Percentiles rank a stretch among this genome's conserved stretches.
These are phyloP conservation scores for Arthrobotrys sphaeroides DNA, from an alignment of 2,329 filamentous ascomycete genomes.

Conservation along the genomic window DNA sequence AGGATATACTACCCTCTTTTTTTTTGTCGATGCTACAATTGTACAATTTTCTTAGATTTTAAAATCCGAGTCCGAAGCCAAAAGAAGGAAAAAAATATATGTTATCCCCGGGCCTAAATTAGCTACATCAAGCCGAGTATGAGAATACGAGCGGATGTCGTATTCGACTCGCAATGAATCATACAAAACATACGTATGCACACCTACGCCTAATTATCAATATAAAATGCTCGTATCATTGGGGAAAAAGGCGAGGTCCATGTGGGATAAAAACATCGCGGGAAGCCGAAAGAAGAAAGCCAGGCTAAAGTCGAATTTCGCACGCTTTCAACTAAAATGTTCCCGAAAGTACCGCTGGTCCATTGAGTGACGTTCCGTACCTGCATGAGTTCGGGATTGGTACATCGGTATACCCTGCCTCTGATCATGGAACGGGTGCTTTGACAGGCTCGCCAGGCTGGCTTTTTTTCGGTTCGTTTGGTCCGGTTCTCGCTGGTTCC, in stretches of 20 bases:
- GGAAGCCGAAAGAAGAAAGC: neutral
- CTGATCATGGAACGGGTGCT: constrained; percentile 9
- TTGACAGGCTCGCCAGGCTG: neutral
- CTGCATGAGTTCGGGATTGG: constrained; percentile 11
- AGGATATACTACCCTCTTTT: neutral
- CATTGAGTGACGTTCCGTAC: neutral
- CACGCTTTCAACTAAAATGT: neutral
- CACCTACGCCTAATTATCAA: neutral
- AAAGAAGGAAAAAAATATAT: neutral
- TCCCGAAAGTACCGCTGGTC: neutral
- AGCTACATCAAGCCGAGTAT: too few relatives aligned
- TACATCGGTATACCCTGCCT: constrained; percentile 24
- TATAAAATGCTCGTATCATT: neutral
- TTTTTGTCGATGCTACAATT: neutral
- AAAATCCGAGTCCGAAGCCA: neutral
- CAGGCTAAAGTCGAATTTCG: neutral
- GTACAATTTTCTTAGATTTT: neutral
- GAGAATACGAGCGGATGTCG: too few relatives aligned
- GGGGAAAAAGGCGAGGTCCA: too few relatives aligned
- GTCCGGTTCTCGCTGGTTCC: neutral
- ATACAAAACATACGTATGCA: too few relatives aligned
- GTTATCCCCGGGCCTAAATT: neutral
- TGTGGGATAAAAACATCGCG: neutral
- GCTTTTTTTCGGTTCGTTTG: neutral
- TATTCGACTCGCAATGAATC: too few relatives aligned